phyloP scores from a whole-genome alignment of 805 yeast genomes.

The Saccharomycopsis fibuligera region DNA sequence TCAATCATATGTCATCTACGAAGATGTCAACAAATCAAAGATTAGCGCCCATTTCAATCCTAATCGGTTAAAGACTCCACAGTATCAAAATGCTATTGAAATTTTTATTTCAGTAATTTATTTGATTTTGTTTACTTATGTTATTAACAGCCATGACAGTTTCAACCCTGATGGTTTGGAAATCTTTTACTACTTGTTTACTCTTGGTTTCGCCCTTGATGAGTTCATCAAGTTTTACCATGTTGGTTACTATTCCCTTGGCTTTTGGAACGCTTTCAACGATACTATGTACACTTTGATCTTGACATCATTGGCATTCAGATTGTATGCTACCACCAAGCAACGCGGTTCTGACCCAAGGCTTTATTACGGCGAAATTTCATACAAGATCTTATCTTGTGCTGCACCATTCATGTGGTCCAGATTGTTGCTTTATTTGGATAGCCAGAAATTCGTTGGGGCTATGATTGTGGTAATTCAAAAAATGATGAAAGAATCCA shows the following conservation, averaged over 20 bases:
- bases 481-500: constrained; percentile 80
- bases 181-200: constrained; percentile 52
- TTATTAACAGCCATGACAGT: constrained; percentile 27
- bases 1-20: constrained; percentile 58
- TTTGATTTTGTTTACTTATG: constrained; percentile 52
- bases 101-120: constrained; percentile 60
- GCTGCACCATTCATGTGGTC: constrained; percentile 88
- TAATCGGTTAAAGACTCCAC: constrained; percentile 77
- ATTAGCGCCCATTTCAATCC: constrained; percentile 68
- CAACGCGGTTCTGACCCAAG: constrained; percentile 25
- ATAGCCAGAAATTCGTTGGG: constrained; percentile 77
- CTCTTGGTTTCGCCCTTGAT: constrained; percentile 60
- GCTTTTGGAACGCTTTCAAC: constrained; percentile 77
- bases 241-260: constrained; percentile 64
- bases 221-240: constrained; percentile 68
- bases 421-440: constrained; percentile 66
- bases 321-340: constrained; percentile 32
- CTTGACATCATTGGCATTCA: constrained; percentile 44
- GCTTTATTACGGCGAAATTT: constrained; percentile 12
- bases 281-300: constrained; percentile 59
- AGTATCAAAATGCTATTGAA: constrained; percentile 71
- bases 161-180: constrained; percentile 39
- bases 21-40: constrained; percentile 48
- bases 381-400: constrained; percentile 67
- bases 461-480: constrained; percentile 82